A percentile compares a stretch with the other conserved stretches of the same genome.
These are phyloP conservation scores for Colletotrichum ledebouriae DNA, from an alignment of 2,329 filamentous ascomycete species.

Conservation along the genomic window DNA sequence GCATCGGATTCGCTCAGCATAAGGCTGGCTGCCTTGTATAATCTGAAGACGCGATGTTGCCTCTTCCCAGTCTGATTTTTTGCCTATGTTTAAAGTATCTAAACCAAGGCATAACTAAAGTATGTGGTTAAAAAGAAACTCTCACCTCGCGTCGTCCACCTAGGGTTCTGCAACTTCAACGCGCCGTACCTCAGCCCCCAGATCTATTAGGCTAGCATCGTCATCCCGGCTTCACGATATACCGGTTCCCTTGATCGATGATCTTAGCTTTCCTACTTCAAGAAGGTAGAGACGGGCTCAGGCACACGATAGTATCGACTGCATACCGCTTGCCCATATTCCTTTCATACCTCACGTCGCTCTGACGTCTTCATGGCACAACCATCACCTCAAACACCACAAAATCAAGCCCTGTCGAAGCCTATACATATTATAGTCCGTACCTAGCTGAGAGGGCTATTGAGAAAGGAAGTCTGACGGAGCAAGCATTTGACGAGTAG, in stretches of 20 bases:
- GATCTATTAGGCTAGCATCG: not conserved
- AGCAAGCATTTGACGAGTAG: not conserved
- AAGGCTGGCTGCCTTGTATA: no score
- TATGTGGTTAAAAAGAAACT: no score
- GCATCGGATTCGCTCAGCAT: not conserved
- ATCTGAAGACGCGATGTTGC: not conserved
- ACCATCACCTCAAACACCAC: not conserved
- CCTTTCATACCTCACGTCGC: constrained; percentile 35
- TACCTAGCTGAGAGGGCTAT: not conserved
- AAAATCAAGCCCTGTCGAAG: no score
- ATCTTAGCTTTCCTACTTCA: not conserved
- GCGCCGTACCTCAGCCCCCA: constrained; percentile 10
- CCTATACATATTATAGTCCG: no score
- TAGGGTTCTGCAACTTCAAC: not conserved
- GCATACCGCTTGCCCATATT: constrained; percentile 24
- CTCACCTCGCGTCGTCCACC: no score
- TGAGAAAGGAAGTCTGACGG: not conserved
- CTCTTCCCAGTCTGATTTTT: not conserved
- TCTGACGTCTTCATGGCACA: constrained; percentile 9
- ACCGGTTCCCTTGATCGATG: constrained; percentile 34
- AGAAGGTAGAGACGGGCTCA: constrained; percentile 3
- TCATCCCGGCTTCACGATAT: constrained; percentile 1
- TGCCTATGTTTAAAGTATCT: not conserved
- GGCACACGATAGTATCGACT: constrained; percentile 18
- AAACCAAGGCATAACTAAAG: no score